Conservation (phyloP, 176 grass and related monocot genomes). For the Lolium multiflorum region DNA sequence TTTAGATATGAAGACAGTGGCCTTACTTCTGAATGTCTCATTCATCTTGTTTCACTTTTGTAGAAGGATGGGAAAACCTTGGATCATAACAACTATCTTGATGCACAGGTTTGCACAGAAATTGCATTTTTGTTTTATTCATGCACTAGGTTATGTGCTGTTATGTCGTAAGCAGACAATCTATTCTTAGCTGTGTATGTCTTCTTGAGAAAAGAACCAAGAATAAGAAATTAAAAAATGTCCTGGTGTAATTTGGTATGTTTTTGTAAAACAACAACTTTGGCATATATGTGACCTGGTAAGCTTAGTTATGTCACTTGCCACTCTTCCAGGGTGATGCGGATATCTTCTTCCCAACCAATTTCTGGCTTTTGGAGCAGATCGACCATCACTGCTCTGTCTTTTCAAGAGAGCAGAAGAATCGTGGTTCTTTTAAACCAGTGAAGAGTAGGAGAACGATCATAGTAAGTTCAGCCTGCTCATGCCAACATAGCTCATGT, state of each 20-base stretch:
- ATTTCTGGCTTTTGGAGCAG: conserved; percentile 84
- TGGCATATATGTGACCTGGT: not conserved
- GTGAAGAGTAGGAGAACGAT: conserved; percentile 86
- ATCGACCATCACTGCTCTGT: conserved; percentile 89
- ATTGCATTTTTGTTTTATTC: conserved; percentile 19
- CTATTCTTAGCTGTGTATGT: not conserved
- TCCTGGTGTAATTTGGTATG: not conserved
- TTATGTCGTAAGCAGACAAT: not conserved
- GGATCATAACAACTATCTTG: conserved; percentile 79
- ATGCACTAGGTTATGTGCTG: not conserved
- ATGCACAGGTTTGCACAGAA: conserved; percentile 74
- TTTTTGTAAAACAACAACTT: not conserved
- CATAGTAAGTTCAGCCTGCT: conserved; percentile 64
- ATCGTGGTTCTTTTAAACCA: conserved; percentile 65
- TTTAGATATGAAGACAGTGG: not conserved
- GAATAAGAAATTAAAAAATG: not conserved
- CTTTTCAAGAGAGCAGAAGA: conserved; percentile 66
- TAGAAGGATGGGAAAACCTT: conserved; percentile 82
- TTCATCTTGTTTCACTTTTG: conserved; percentile 50
- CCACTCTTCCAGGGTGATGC: conserved; percentile 71
- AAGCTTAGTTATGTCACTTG: conserved; percentile 27
- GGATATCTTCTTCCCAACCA: conserved; percentile 95
- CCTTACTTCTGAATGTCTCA: conserved; percentile 30
- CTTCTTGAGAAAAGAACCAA: not conserved
- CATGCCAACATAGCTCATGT: conserved; percentile 18